Evolutionary conservation across 2,329 filamentous ascomycete genomes (phyloP).

Genomic region (Dactylella cylindrospora): DNA sequence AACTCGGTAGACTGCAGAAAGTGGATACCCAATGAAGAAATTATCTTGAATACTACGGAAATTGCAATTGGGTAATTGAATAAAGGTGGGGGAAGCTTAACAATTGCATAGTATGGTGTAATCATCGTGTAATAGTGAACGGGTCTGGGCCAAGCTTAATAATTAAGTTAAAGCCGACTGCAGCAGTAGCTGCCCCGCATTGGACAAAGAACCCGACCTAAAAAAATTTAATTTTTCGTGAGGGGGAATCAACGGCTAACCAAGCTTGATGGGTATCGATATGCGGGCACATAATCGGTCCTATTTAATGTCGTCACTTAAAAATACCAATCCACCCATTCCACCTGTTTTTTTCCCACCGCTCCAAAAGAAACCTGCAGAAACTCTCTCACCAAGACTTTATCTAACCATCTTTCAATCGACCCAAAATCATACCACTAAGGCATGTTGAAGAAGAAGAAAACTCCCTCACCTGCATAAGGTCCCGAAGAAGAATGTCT

Average conservation of each 20-base stretch:
- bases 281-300: slow-evolving; percentile 10
- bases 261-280: not conserved
- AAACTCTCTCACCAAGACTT: slow-evolving; percentile 27
- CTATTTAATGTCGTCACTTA: slow-evolving; percentile 44
- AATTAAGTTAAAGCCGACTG: slow-evolving; percentile 28
- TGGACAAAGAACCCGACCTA: slow-evolving; percentile 1
- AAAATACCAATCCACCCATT: too few species aligned
- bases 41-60: too few species aligned
- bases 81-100: too few species aligned
- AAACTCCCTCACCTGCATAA: slow-evolving; percentile 36
- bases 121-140: slow-evolving; percentile 8
- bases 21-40: slow-evolving; percentile 14
- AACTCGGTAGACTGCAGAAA: slow-evolving; percentile 9
- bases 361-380: slow-evolving; percentile 19
- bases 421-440: slow-evolving; percentile 14
- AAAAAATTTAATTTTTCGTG: slow-evolving; percentile 27
- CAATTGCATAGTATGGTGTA: slow-evolving; percentile 9
- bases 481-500: not conserved
- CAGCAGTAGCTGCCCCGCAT: slow-evolving; percentile 23
- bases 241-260: too few species aligned
- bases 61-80: too few species aligned
- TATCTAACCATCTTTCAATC: slow-evolving; percentile 2
- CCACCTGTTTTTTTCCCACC: slow-evolving; percentile 4
- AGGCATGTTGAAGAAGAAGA: too few species aligned
- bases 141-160: slow-evolving; percentile 44